Conservation (phyloP, 345 rosid species). For the Gossypium stocksii region DNA sequence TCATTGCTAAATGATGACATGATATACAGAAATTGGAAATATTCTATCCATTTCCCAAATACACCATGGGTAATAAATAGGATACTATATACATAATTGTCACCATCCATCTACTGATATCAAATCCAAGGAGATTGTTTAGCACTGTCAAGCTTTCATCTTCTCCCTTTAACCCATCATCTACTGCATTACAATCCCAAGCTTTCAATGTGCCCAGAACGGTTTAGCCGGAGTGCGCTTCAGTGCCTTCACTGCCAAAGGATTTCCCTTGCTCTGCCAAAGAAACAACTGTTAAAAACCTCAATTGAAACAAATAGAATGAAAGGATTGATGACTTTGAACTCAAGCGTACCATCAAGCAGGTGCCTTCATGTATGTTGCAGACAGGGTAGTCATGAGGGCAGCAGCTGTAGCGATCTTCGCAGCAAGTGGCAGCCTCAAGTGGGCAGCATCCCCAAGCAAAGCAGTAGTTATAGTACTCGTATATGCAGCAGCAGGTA, state of each 20-base stretch:
- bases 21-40: slow-evolving; percentile 19
- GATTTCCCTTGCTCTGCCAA: slow-evolving; percentile 77
- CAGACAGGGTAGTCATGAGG: slow-evolving; percentile 84
- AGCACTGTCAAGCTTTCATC: slow-evolving; percentile 5
- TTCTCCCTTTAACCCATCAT: not conserved
- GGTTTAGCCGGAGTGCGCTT: slow-evolving; percentile 74
- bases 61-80: not conserved
- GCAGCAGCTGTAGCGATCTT: slow-evolving; percentile 74
- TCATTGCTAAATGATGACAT: slow-evolving; percentile 13
- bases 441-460: slow-evolving; percentile 96
- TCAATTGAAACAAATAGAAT: not conserved
- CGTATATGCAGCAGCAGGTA: slow-evolving; percentile 80
- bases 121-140: not conserved
- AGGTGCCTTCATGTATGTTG: slow-evolving; percentile 51
- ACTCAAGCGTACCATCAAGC: slow-evolving; percentile 48
- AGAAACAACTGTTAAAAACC: not conserved
- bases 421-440: slow-evolving; percentile 84
- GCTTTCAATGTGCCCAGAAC: slow-evolving; percentile 39
- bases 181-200: slow-evolving; percentile 17
- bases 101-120: not conserved
- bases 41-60: slow-evolving; percentile 4
- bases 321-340: not conserved
- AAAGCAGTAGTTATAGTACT: slow-evolving; percentile 58
- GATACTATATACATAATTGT: slow-evolving; percentile 17
- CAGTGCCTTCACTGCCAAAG: slow-evolving; percentile 64